Percentiles rank a stretch among this genome's conserved stretches.
These are phyloP conservation scores for Diaporthe sp. DNA, from an alignment of 2,329 filamentous ascomycete genomes.

Conservation along the genomic window DNA sequence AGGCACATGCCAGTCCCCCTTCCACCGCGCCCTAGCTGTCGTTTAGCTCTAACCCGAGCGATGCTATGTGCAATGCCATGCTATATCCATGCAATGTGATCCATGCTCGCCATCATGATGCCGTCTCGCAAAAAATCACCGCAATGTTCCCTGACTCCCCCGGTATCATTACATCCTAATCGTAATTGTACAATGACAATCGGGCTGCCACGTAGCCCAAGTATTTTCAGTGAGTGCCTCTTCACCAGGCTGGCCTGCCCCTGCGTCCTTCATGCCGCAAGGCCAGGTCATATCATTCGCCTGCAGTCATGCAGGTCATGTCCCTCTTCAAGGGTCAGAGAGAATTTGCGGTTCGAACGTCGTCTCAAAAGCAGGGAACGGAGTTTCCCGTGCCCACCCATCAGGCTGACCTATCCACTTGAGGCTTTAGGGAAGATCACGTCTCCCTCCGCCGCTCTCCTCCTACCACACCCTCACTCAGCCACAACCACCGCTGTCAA, in stretches of 20 bases:
- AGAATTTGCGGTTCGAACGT: neutral
- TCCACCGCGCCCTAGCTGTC: neutral
- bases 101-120: slow-evolving; percentile 3
- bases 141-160: neutral
- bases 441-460: neutral
- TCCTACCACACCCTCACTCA: neutral
- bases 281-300: neutral
- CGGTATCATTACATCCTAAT: neutral
- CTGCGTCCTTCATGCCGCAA: neutral
- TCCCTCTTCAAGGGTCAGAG: too few relatives aligned
- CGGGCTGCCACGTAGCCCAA: neutral
- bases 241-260: neutral
- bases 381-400: neutral
- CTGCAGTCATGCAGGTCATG: too few relatives aligned
- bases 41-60: slow-evolving; percentile 17
- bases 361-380: neutral
- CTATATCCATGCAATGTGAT: slow-evolving; percentile 10
- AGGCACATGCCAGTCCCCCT: neutral
- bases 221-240: neutral
- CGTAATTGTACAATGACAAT: neutral
- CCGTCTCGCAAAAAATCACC: neutral
- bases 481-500: neutral
- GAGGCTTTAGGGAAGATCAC: too few relatives aligned
- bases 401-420: too few relatives aligned
- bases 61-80: neutral